These are phyloP conservation scores for Saxophila tyrrhenica DNA, from an alignment of 495 filamentous ascomycete species.

Conservation along the genomic window DNA sequence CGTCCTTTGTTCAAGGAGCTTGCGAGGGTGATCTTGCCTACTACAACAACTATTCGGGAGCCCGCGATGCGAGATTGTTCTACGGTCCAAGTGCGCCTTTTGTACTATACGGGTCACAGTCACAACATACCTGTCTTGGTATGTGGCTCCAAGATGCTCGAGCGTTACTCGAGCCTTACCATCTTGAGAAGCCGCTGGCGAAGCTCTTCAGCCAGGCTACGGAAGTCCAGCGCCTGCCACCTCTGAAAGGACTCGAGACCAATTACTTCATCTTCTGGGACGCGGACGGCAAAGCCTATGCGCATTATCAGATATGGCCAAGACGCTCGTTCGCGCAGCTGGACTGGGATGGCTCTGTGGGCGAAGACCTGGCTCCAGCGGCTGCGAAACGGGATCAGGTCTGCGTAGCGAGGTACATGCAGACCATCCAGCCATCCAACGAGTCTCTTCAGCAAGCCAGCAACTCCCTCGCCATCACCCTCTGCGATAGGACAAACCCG, in stretches of 20 bases:
- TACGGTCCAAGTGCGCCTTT: slow-evolving; percentile 38
- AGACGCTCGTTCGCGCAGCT: slow-evolving; percentile 37
- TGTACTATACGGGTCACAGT: slow-evolving; percentile 40
- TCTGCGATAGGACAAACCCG: slow-evolving; percentile 38
- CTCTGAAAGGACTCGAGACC: slow-evolving; percentile 37
- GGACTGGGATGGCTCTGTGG: slow-evolving; percentile 31
- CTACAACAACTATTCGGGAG: slow-evolving; percentile 33
- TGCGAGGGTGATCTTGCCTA: slow-evolving; percentile 32
- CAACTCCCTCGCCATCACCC: slow-evolving; percentile 42
- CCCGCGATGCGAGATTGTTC: slow-evolving; percentile 44
- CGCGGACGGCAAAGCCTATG: slow-evolving; percentile 31
- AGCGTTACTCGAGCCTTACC: slow-evolving; percentile 28
- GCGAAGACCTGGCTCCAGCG: slow-evolving; percentile 29
- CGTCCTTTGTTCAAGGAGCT: slow-evolving; percentile 31
- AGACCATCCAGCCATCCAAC: slow-evolving; percentile 33
- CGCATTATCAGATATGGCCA: slow-evolving; percentile 40
- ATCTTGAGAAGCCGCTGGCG: background rate
- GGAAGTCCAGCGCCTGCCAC: slow-evolving; percentile 37
- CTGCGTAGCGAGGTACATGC: slow-evolving; percentile 32
- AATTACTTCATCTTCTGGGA: slow-evolving; percentile 51
- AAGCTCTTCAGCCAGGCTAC: slow-evolving; percentile 29
- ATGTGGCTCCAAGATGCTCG: slow-evolving; percentile 42
- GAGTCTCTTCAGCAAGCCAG: slow-evolving; percentile 46
- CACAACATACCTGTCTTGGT: slow-evolving; percentile 39
- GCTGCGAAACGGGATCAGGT: slow-evolving; percentile 25